Conservation (phyloP, 2,329 filamentous ascomycete species). For the Raffaelea albimanens region DNA sequence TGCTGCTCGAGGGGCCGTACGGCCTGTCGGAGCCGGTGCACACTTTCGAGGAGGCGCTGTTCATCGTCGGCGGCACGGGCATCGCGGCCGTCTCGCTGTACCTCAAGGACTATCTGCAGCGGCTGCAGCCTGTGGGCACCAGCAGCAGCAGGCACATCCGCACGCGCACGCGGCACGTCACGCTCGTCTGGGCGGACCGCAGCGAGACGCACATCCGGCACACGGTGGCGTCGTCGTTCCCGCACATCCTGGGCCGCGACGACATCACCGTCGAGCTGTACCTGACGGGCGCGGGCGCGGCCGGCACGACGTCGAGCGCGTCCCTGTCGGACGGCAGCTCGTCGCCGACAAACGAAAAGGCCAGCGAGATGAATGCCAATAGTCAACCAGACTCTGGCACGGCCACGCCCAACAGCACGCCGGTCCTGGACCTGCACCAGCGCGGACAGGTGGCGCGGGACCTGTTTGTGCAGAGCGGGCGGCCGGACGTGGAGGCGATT, state of each 20-base stretch:
- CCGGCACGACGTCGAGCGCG: neutral
- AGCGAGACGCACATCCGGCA: slow-evolving; percentile 2
- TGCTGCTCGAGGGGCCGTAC: slow-evolving; percentile 10
- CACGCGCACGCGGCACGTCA: slow-evolving; percentile 4
- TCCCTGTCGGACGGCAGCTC: no score
- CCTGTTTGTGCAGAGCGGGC: neutral
- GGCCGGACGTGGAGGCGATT: neutral
- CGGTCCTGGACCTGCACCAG: neutral
- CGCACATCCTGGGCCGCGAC: neutral
- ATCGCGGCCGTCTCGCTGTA: slow-evolving; percentile 4
- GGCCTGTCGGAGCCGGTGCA: slow-evolving; percentile 4
- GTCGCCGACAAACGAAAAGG: neutral
- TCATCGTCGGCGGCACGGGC: slow-evolving; percentile 6
- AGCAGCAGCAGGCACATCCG: neutral
- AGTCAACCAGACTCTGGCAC: neutral
- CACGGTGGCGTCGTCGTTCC: neutral
- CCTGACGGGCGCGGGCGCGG: neutral
- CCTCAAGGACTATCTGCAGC: slow-evolving; percentile 5
- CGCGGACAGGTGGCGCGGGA: neutral
- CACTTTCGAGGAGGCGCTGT: slow-evolving; percentile 3
- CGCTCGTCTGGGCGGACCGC: slow-evolving; percentile 6
- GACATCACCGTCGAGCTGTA: slow-evolving; percentile 2
- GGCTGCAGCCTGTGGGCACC: neutral
- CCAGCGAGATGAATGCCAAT: neutral
- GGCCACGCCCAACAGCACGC: neutral